Percentiles rank a stretch among this genome's conserved stretches.
Conservation (phyloP, 2,329 filamentous ascomycete genomes). For the Venturia effusa region DNA sequence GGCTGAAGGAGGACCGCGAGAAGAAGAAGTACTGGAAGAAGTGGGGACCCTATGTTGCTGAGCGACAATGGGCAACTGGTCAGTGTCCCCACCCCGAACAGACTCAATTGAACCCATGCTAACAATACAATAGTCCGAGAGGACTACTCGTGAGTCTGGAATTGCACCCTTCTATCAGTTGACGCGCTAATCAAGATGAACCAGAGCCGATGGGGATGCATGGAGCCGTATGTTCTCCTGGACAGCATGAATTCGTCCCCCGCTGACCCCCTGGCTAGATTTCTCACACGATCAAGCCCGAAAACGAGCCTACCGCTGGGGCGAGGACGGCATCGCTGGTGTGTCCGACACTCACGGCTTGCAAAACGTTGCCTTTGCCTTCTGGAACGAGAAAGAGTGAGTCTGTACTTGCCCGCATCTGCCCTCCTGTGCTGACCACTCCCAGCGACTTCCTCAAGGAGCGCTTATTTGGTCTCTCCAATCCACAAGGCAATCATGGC, state of each 20-base stretch:
- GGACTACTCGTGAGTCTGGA: constrained; percentile 51
- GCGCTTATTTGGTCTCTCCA: constrained; percentile 86
- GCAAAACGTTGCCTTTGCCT: constrained; percentile 89
- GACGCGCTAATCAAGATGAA: not conserved
- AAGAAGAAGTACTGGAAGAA: constrained; percentile 92
- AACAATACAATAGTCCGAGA: constrained; percentile 56
- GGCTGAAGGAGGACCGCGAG: constrained; percentile 75
- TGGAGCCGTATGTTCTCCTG: constrained; percentile 68
- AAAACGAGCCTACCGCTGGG: constrained; percentile 85
- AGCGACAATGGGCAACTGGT: constrained; percentile 94
- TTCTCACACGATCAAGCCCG: constrained; percentile 90
- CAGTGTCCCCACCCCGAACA: constrained; percentile 22
- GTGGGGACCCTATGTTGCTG: constrained; percentile 90
- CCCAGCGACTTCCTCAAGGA: constrained; percentile 83
- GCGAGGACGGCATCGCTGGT: constrained; percentile 92
- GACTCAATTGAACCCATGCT: constrained; percentile 16
- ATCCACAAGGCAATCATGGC: constrained; percentile 93
- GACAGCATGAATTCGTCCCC: constrained; percentile 2
- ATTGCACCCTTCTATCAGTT: constrained; percentile 39
- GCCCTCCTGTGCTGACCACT: constrained; percentile 27
- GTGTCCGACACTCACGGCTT: constrained; percentile 86
- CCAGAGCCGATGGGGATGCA: constrained; percentile 74
- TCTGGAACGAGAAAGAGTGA: constrained; percentile 96
- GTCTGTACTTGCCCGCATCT: constrained; percentile 18
- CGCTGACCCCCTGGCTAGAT: constrained; percentile 43